Base-by-base conservation (phyloP, 2,329 filamentous ascomycete genomes). In the Truncatella angustata region DNA sequence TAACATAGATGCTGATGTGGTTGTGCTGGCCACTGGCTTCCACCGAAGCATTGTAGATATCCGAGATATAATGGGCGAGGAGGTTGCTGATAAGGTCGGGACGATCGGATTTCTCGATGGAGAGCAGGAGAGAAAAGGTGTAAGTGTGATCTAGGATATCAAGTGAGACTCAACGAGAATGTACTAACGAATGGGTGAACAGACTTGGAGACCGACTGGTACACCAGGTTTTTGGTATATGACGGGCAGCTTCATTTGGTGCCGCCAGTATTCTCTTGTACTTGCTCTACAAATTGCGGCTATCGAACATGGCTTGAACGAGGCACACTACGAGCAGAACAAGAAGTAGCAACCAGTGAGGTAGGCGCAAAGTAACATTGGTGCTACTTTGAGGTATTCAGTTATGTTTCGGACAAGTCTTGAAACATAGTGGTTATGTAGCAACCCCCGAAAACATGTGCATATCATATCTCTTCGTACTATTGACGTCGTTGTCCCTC, bases 21-120 rank as follows among this genome's bases (percentile, higher is more conserved):
- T 76, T 0, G 71, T 76, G 3, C 53, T 74, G 9, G 73, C 73
- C 0, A 76, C 73, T 0, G 73, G 74, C 0, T 76, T 66, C 53
- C 63, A 72, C 5, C 70, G 69, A 40, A 73, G 73, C 66, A 57
- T 63, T 11, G 65, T 61, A 3, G 68, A 61, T 7, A 59, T 68
- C 1, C 56, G 64, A 46, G 67, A 70, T 51, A 53, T 70, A 0
- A 52, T 76, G n/a, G 73, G 73, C 0, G 50, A 67, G 12, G 61
- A 68, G 21, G 56, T 73, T 20, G 68, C 67, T 2, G 59, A 67
- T 34, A 58, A 62, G 21, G 58, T 65, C 16, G 59, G 58, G 34
- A 67, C 68, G 50, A 66, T 72, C 9, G 72, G 70, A 63, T 64
- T 63, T 45, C 43, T 74, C n/a, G 69, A 73, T 45, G 61, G 63